These are phyloP conservation scores for Logfia minima DNA, from an alignment of 129 eudicot genomes.

Conservation along the genomic window DNA sequence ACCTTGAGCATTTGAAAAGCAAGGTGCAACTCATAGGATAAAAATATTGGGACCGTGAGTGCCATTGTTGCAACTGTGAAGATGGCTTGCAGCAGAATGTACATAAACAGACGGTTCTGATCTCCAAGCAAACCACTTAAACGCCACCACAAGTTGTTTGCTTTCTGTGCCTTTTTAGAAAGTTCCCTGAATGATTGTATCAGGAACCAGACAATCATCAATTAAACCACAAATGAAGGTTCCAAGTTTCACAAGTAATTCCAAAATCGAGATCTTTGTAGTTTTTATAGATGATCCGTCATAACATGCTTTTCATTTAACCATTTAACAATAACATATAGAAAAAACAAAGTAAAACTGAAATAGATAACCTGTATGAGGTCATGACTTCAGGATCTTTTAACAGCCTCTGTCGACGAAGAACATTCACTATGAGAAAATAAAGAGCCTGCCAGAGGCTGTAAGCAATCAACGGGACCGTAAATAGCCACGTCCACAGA, in stretches of 20 bases:
- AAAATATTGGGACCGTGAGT: constrained; percentile 89
- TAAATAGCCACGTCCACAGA: constrained; percentile 91
- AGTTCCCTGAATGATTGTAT: constrained; percentile 61
- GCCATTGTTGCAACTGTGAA: constrained; percentile 92
- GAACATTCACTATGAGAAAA: constrained; percentile 83
- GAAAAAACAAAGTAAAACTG: background rate
- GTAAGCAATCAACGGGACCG: constrained; percentile 84
- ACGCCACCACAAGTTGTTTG: constrained; percentile 99
- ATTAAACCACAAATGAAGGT: background rate
- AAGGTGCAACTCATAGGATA: constrained; percentile 69
- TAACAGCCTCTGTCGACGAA: constrained; percentile 82
- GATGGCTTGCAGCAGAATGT: constrained; percentile 68
- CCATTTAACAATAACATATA: background rate
- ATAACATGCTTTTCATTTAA: background rate
- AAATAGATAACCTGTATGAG: constrained; percentile 74
- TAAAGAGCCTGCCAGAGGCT: constrained; percentile 82
- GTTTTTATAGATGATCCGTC: background rate
- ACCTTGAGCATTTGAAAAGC: constrained; percentile 83
- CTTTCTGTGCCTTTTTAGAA: constrained; percentile 90
- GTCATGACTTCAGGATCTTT: constrained; percentile 99
- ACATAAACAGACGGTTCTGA: constrained; percentile 85
- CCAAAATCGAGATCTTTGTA: background rate
- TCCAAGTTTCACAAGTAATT: background rate
- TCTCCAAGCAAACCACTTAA: constrained; percentile 94
- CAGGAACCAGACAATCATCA: background rate